A percentile compares a stretch with the other conserved stretches of the same genome.
These are phyloP conservation scores for Funneliformis geosporum DNA, from an alignment of 192 early-diverging fungal species.

Conservation along the genomic window DNA sequence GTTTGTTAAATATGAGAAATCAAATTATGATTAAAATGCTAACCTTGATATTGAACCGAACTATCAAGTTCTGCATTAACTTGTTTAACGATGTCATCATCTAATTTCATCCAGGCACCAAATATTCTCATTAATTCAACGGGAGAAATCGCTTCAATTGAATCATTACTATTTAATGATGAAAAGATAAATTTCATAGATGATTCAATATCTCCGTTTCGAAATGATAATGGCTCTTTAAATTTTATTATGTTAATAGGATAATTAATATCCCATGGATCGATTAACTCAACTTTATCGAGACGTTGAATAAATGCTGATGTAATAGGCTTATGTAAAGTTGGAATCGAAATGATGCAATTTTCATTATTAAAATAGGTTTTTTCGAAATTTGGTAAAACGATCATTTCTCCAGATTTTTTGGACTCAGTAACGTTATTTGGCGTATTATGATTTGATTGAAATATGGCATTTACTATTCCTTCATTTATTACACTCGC, in stretches of 20 bases:
- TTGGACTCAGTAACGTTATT: slow-evolving; percentile 26
- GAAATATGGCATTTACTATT: slow-evolving; percentile 49
- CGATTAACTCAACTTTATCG: slow-evolving; percentile 30
- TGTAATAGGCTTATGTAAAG: slow-evolving; percentile 35
- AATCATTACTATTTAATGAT: not conserved
- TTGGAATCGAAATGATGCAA: slow-evolving; percentile 32
- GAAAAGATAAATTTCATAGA: not conserved
- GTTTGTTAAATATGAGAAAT: not conserved
- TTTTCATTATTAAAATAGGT: slow-evolving; percentile 3
- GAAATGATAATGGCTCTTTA: not conserved
- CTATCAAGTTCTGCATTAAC: slow-evolving; percentile 55
- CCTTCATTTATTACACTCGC: slow-evolving; percentile 58
- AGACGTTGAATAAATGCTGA: not conserved
- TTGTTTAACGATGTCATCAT: slow-evolving; percentile 32
- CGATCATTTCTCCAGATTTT: slow-evolving; percentile 27
- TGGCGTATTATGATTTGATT: not conserved
- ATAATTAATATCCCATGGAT: slow-evolving; percentile 43
- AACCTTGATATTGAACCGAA: slow-evolving; percentile 58
- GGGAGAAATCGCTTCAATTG: slow-evolving; percentile 32
- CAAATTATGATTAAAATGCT: slow-evolving; percentile 23
- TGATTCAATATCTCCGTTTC: not conserved
- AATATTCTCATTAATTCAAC: slow-evolving; percentile 49
- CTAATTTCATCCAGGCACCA: slow-evolving; percentile 46
- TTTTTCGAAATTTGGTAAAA: slow-evolving; percentile 27
- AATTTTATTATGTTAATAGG: slow-evolving; percentile 21